Evolutionary conservation across 2,329 filamentous ascomycete genomes (phyloP).

Genomic region (Diplodia seriata): DNA sequence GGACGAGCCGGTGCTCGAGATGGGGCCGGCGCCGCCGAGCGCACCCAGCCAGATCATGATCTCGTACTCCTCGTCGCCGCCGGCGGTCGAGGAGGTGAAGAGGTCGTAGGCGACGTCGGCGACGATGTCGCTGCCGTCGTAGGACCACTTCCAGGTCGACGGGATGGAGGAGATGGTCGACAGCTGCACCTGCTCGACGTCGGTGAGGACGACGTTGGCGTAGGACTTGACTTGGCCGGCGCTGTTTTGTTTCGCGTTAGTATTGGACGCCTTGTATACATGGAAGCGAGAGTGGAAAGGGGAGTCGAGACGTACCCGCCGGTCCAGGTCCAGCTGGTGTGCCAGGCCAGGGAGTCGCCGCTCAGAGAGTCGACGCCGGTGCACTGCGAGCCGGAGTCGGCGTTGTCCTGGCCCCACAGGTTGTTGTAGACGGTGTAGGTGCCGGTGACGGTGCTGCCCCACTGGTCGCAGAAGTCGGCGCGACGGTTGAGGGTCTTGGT

Average conservation of each 20-base stretch:
- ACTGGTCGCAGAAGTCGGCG: constrained; percentile 45
- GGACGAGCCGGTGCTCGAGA: constrained; percentile 62
- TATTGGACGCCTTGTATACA: not conserved
- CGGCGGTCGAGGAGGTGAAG: constrained; percentile 61
- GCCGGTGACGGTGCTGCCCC: constrained; percentile 41
- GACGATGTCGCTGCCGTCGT: constrained; percentile 57
- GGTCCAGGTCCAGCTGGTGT: constrained; percentile 53
- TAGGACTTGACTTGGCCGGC: constrained; percentile 52
- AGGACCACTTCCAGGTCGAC: constrained; percentile 57
- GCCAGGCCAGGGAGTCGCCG: constrained; percentile 52
- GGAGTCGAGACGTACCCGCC: constrained; percentile 45
- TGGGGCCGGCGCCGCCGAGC: constrained; percentile 64
- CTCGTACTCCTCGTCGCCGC: constrained; percentile 61
- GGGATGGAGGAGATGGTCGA: constrained; percentile 51
- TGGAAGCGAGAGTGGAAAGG: not conserved
- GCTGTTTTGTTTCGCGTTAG: constrained; percentile 34
- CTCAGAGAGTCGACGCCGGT: constrained; percentile 51
- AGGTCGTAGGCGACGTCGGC: constrained; percentile 69
- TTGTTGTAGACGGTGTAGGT: constrained; percentile 49
- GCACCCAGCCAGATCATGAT: constrained; percentile 71
- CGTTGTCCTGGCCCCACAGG: constrained; percentile 53
- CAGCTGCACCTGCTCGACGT: constrained; percentile 43
- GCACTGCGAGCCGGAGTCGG: constrained; percentile 56
- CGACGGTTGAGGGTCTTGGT: constrained; percentile 41
- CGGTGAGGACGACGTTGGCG: constrained; percentile 51